Evolutionary conservation across 108 stramenopile genomes (phyloP).

Genomic region (Pseudonitzschia multiseries): DNA sequence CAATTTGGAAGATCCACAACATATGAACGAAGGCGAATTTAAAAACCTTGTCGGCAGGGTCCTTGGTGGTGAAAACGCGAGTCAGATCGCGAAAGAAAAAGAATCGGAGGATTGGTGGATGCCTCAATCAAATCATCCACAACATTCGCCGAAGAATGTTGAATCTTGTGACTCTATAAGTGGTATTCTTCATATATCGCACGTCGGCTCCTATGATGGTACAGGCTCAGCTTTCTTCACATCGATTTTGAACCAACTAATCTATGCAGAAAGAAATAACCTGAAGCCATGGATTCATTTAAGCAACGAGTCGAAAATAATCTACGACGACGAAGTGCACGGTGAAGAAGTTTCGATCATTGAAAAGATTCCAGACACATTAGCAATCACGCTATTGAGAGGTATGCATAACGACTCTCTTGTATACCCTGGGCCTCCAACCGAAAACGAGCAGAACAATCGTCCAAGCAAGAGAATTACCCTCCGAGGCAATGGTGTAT

Average conservation of each 20-base stretch:
- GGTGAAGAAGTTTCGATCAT: slow-evolving; percentile 5
- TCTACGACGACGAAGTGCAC: slow-evolving; percentile 45
- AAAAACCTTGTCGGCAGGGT: slow-evolving; percentile 32
- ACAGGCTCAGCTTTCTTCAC: slow-evolving; percentile 39
- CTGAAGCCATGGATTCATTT: slow-evolving; percentile 50
- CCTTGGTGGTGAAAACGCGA: slow-evolving; percentile 34
- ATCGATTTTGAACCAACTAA: slow-evolving; percentile 42
- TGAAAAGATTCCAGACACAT: not conserved
- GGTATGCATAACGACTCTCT: not conserved
- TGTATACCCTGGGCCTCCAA: slow-evolving; percentile 25
- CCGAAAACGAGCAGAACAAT: too few relatives aligned
- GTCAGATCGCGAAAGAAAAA: slow-evolving; percentile 17
- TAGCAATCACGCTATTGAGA: not conserved
- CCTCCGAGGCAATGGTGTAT: slow-evolving; percentile 40
- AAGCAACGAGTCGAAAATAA: slow-evolving; percentile 17
- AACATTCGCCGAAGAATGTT: not conserved
- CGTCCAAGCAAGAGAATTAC: not conserved
- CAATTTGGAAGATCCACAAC: slow-evolving; percentile 52
- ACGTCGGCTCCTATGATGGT: slow-evolving; percentile 23
- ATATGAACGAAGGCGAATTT: slow-evolving; percentile 24
- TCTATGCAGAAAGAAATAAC: slow-evolving; percentile 46
- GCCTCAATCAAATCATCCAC: not conserved
- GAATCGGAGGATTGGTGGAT: slow-evolving; percentile 41
- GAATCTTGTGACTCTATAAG: slow-evolving; percentile 32
- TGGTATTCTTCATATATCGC: slow-evolving; percentile 41